A percentile compares a stretch with the other conserved stretches of the same genome.
These are phyloP conservation scores for Alnus glutinosa DNA, from an alignment of 306 rosid species.

Conservation along the genomic window DNA sequence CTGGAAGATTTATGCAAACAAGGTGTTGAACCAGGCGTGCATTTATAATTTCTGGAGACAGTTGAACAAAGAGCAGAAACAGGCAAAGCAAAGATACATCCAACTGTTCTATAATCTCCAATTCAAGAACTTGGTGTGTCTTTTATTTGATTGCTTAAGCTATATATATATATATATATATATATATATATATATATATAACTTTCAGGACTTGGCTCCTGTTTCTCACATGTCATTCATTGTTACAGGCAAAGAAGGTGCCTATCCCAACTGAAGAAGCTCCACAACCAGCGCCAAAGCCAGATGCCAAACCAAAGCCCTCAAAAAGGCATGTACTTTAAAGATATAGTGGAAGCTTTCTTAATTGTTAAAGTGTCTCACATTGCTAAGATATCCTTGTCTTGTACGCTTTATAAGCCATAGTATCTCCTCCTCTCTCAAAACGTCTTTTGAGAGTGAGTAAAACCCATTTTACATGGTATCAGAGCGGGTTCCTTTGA, in stretches of 20 bases:
- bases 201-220: neutral
- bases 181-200: no score
- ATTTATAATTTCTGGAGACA: conserved; percentile 74
- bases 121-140: conserved; percentile 65
- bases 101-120: conserved; percentile 77
- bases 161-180: neutral
- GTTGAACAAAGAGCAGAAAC: conserved; percentile 73
- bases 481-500: no score
- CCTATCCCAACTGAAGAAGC: conserved; percentile 56
- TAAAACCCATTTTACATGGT: no score
- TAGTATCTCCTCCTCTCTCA: no score
- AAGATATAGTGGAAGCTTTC: no score
- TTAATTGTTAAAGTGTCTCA: no score
- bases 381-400: no score
- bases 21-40: conserved; percentile 76
- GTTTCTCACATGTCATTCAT: conserved; percentile 24
- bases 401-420: no score
- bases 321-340: conserved; percentile 43
- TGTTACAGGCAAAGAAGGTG: conserved; percentile 65
- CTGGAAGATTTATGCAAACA: conserved; percentile 91
- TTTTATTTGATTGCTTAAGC: neutral
- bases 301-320: conserved; percentile 34
- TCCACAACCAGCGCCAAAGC: conserved; percentile 37
- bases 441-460: no score
- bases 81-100: conserved; percentile 82